phyloP scores from a whole-genome alignment of 2,329 filamentous ascomycete species.

The Neurospora crassa region DNA sequence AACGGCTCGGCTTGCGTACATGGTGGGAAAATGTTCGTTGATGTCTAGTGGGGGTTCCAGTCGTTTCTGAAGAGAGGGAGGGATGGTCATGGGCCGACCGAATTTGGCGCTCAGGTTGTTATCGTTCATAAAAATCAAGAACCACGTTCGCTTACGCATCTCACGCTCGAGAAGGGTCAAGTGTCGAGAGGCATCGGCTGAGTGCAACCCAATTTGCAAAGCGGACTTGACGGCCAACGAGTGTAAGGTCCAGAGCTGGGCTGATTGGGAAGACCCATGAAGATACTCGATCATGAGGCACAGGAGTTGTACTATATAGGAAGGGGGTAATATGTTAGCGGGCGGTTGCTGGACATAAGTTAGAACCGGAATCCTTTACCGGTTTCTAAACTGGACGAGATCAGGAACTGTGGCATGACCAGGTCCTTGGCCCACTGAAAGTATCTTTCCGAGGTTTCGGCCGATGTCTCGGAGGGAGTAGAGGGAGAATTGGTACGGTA shows the following conservation, averaged over 20 bases:
- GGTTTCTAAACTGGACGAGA: constrained; percentile 1
- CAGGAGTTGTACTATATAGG: not conserved
- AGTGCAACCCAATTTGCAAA: not conserved
- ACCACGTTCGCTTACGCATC: not conserved
- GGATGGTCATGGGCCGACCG: constrained; percentile 1
- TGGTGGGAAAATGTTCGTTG: not conserved
- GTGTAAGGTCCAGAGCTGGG: constrained; percentile 1
- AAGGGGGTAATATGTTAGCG: not conserved
- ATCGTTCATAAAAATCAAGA: not conserved
- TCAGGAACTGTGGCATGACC: not conserved
- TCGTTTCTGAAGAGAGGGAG: not conserved
- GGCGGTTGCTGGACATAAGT: not conserved
- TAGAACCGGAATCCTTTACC: not conserved
- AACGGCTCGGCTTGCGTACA: not conserved
- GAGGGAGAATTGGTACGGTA: not conserved
- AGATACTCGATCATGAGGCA: constrained; percentile 2
- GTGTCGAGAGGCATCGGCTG: not conserved
- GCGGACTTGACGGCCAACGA: constrained; percentile 1
- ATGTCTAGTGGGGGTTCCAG: not conserved
- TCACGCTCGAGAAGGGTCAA: not conserved
- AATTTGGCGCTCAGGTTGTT: constrained; percentile 1
- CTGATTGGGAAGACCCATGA: not conserved
- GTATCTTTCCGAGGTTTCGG: constrained; percentile 2
- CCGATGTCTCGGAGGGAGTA: not conserved
- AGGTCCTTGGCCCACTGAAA: constrained; percentile 1